Percentiles rank a stretch among this genome's conserved stretches.
phyloP scores from a whole-genome alignment of 1,284 basidiomycete species.

The Rugosomyces carneus region DNA sequence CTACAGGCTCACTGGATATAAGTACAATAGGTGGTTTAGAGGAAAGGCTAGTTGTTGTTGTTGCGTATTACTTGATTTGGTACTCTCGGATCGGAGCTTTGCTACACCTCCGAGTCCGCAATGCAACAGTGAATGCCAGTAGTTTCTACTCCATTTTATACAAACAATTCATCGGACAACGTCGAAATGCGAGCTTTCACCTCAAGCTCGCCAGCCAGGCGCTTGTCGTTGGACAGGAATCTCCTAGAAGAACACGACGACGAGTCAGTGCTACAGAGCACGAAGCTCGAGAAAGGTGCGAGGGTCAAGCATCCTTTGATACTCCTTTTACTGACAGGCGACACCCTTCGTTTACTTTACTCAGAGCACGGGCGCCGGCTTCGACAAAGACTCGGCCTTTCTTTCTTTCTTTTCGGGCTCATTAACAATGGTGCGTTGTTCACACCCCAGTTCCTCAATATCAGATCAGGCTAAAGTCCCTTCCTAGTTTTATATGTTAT shows the following conservation, averaged over 20 bases:
- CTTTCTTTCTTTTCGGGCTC: conserved; percentile 57
- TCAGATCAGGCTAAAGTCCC: neutral
- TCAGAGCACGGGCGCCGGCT: conserved; percentile 21
- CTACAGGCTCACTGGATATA: too few species aligned
- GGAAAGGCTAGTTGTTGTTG: too few species aligned
- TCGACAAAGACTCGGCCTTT: conserved; percentile 38
- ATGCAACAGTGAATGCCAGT: too few species aligned
- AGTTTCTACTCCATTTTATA: too few species aligned
- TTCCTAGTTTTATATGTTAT: conserved; percentile 84
- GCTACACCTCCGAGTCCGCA: too few species aligned
- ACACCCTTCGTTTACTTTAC: neutral
- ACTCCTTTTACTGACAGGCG: neutral
- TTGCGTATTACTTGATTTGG: too few species aligned
- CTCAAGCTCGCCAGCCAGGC: neutral
- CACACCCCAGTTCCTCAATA: too few species aligned
- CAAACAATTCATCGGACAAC: neutral
- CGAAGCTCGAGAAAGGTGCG: conserved; percentile 12
- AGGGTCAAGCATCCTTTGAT: neutral
- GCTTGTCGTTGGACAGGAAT: conserved; percentile 1
- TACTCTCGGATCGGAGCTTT: too few species aligned
- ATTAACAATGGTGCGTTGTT: conserved; percentile 49
- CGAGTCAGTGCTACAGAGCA: conserved; percentile 1
- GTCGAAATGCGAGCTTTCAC: conserved; percentile 13
- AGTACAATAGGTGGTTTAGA: too few species aligned
- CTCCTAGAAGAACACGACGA: conserved; percentile 11